Percentiles rank a stretch among this genome's conserved stretches.
Evolutionary conservation across 2,329 filamentous ascomycete genomes (phyloP).

Genomic region (Aspergillus piperis): DNA sequence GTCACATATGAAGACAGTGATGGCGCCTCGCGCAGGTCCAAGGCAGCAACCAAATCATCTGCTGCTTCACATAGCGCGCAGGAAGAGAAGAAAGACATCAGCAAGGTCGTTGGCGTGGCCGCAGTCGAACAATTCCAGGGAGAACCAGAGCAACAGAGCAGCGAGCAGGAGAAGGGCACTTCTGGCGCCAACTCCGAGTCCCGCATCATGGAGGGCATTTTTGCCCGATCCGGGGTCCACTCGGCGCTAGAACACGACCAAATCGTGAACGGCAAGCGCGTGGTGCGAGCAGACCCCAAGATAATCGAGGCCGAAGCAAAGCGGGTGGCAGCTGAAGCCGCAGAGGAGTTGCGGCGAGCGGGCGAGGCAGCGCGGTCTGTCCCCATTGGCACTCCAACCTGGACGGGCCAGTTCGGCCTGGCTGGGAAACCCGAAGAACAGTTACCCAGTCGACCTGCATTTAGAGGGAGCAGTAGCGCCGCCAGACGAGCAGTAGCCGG

Average conservation of each 20-base stretch:
- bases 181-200: slow-evolving; percentile 57
- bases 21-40: not conserved
- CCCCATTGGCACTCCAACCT: slow-evolving; percentile 84
- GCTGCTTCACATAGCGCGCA: slow-evolving; percentile 13
- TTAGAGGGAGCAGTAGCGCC: slow-evolving; percentile 37
- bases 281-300: slow-evolving; percentile 70
- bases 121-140: slow-evolving; percentile 65
- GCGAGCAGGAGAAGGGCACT: slow-evolving; percentile 23
- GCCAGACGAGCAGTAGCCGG: slow-evolving; percentile 39
- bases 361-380: slow-evolving; percentile 70
- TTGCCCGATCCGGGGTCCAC: slow-evolving; percentile 81
- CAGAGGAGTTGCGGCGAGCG: slow-evolving; percentile 71
- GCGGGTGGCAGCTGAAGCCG: slow-evolving; percentile 74
- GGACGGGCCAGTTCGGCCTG: slow-evolving; percentile 83
- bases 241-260: slow-evolving; percentile 92
- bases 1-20: slow-evolving; percentile 59
- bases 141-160: slow-evolving; percentile 38
- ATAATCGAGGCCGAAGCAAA: slow-evolving; percentile 82
- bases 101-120: slow-evolving; percentile 62
- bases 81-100: slow-evolving; percentile 49
- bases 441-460: slow-evolving; percentile 49
- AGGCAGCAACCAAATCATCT: not conserved
- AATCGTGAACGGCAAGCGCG: slow-evolving; percentile 76
- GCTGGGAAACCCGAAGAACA: slow-evolving; percentile 67
- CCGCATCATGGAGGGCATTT: slow-evolving; percentile 84